Evolutionary conservation across 345 rosid genomes (phyloP).

Genomic region (Lepidium sativum): DNA sequence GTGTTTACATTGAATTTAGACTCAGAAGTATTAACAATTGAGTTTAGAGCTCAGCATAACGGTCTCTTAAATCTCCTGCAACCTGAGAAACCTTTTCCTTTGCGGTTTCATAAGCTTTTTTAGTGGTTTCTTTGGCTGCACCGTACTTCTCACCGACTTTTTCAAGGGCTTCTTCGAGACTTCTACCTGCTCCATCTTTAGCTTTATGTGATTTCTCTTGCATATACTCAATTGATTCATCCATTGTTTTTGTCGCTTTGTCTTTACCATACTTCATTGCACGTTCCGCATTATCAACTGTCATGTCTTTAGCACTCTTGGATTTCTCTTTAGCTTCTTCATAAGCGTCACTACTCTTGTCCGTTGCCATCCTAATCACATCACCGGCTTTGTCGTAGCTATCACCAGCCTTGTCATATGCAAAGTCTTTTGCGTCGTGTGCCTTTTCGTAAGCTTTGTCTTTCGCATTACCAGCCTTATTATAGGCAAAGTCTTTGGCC

Average conservation of each 20-base stretch:
- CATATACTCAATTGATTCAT: conserved; percentile 16
- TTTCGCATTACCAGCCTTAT: background rate
- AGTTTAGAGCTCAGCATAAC: conserved; percentile 19
- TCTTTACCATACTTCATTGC: conserved; percentile 26
- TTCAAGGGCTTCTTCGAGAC: conserved; percentile 10
- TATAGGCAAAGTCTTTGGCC: background rate
- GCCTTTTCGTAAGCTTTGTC: background rate
- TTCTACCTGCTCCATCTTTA: conserved; percentile 5
- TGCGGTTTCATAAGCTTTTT: conserved; percentile 33
- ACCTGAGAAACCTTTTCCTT: conserved; percentile 46
- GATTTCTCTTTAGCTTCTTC: conserved; percentile 16
- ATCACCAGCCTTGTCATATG: background rate
- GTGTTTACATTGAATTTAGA: background rate
- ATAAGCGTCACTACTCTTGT: conserved; percentile 16
- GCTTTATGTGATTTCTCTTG: conserved; percentile 16
- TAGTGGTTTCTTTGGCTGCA: conserved; percentile 16
- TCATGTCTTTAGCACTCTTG: conserved; percentile 16
- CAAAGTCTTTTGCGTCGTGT: background rate
- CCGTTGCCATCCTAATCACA: conserved; percentile 13
- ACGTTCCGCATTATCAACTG: conserved; percentile 7
- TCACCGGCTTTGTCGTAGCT: background rate
- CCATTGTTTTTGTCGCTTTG: conserved; percentile 18
- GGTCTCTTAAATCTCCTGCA: conserved; percentile 33
- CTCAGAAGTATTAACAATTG: background rate
- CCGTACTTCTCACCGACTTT: conserved; percentile 11